These are phyloP conservation scores for Amylocarpus encephaloides DNA, from an alignment of 2,329 filamentous ascomycete species.

Conservation along the genomic window DNA sequence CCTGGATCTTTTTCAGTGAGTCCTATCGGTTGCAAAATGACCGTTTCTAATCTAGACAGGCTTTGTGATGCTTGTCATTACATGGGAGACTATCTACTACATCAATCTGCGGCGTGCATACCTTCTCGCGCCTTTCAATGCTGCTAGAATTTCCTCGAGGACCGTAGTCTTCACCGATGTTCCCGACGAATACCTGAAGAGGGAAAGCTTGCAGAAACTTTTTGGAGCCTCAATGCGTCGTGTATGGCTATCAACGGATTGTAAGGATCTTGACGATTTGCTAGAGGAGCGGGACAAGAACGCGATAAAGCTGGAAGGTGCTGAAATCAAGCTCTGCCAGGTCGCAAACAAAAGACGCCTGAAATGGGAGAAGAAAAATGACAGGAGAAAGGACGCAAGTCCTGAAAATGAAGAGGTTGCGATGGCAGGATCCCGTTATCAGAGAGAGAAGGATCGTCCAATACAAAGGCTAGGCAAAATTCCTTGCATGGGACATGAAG, in stretches of 20 bases:
- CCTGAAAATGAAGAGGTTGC: slow-evolving; percentile 57
- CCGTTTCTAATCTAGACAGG: slow-evolving; percentile 30
- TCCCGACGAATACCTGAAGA: slow-evolving; percentile 70
- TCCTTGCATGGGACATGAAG: slow-evolving; percentile 74
- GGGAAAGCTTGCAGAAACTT: slow-evolving; percentile 66
- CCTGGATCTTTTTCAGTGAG: slow-evolving; percentile 67
- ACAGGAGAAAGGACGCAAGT: slow-evolving; percentile 43
- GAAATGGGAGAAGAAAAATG: slow-evolving; percentile 42
- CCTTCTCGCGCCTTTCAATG: slow-evolving; percentile 75
- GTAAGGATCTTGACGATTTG: slow-evolving; percentile 67
- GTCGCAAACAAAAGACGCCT: slow-evolving; percentile 65
- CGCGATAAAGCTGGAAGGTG: slow-evolving; percentile 75
- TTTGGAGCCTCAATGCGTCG: slow-evolving; percentile 76
- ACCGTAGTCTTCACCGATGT: slow-evolving; percentile 86
- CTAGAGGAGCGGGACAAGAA: slow-evolving; percentile 75
- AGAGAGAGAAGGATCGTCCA: slow-evolving; percentile 66
- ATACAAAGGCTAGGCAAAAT: slow-evolving; percentile 65
- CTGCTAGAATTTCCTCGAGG: slow-evolving; percentile 77
- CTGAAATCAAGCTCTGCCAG: slow-evolving; percentile 79
- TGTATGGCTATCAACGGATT: slow-evolving; percentile 77
- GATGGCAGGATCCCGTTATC: slow-evolving; percentile 64
- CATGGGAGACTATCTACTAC: slow-evolving; percentile 82
- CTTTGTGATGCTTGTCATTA: slow-evolving; percentile 84
- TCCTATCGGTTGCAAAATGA: background rate
- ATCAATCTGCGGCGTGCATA: slow-evolving; percentile 90